A percentile compares a stretch with the other conserved stretches of the same genome.
These are phyloP conservation scores for Truncatella angustata DNA, from an alignment of 2,329 filamentous ascomycete species.

Conservation along the genomic window DNA sequence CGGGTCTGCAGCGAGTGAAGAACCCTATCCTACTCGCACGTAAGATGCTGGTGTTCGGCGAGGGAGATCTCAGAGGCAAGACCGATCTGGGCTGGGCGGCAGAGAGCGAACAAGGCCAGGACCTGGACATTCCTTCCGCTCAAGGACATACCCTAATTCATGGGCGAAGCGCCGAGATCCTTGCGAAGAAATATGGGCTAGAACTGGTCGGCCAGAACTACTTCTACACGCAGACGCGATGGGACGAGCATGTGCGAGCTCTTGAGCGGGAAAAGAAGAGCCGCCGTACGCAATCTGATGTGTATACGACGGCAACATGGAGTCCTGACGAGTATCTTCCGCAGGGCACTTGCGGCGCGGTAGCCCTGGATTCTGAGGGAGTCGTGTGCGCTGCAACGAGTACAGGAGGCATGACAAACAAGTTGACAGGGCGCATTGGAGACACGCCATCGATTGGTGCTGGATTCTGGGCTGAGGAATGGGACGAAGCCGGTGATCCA, in stretches of 20 bases:
- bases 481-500: constrained; percentile 43
- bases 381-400: constrained; percentile 67
- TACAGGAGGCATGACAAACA: constrained; percentile 83
- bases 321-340: constrained; percentile 66
- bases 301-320: constrained; percentile 46
- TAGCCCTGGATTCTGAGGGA: constrained; percentile 75
- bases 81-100: constrained; percentile 12
- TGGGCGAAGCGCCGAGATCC: constrained; percentile 64
- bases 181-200: constrained; percentile 68
- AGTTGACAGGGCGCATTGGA: constrained; percentile 78
- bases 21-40: constrained; percentile 76
- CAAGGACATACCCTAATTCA: constrained; percentile 70
- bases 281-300: constrained; percentile 17
- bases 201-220: constrained; percentile 68
- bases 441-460: constrained; percentile 83
- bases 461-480: constrained; percentile 89
- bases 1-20: constrained; percentile 69
- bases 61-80: constrained; percentile 51
- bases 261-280: constrained; percentile 44
- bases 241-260: constrained; percentile 73
- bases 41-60: constrained; percentile 67
- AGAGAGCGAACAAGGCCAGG: constrained; percentile 13
- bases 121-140: constrained; percentile 51
- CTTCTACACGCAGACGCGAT: constrained; percentile 75
- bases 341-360: constrained; percentile 81